Base-by-base conservation (phyloP, 2,329 filamentous ascomycete species). In the Emmonsiellopsis sp. region DNA sequence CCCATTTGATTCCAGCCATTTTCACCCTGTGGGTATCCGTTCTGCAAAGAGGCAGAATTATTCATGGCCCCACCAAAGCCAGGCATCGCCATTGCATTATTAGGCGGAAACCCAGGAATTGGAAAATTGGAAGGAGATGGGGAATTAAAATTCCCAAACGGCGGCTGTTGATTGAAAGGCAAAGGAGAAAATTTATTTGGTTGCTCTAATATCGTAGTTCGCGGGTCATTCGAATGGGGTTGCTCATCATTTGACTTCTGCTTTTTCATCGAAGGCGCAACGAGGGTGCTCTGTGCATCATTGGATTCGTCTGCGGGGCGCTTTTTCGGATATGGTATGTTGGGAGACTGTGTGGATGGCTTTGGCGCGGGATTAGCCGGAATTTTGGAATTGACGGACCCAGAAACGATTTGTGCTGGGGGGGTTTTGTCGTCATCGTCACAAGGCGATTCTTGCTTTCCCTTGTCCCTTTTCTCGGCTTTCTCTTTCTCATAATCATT, bases 401-500 rank as follows among this genome's bases (percentile, higher is more conserved):
- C 52, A 41, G 7, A 58, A 53, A n/a, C 57, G 56, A 16, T 59
- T 56, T 47, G 47, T 44, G 45, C 54, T 53, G 44, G 48, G 31
- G 20, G 47, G 15, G 47, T 31, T 49, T 26, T 26, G 35, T 34
- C 40, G n/a, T 15, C 26, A 55, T 57, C 10, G 55, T 54, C 32
- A 59, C 55, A 47, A 38, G 50, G 48, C 44, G 61, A 15, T 49
- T 59, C 55, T 46, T 67, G 64, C 52, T 70, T 56, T 69, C 70
- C 56, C 70, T 72, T 49, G 15, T 49, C 47, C 20, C 15, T 69
- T 73, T 35, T 69, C 71, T 47, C 72, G 67, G 69, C 62, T 54
- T 76, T 77, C 45, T 82, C 80, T 34, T 76, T 73, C 63, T 83
- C 76, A 65, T 86, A 96, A 40, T 81, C 81, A 73, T 88, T 87